Evolutionary conservation across 176 grass and related monocot genomes (phyloP), one percentile per base, ranked within the genome.

Genomic region (Triticum turgidum): DNA sequence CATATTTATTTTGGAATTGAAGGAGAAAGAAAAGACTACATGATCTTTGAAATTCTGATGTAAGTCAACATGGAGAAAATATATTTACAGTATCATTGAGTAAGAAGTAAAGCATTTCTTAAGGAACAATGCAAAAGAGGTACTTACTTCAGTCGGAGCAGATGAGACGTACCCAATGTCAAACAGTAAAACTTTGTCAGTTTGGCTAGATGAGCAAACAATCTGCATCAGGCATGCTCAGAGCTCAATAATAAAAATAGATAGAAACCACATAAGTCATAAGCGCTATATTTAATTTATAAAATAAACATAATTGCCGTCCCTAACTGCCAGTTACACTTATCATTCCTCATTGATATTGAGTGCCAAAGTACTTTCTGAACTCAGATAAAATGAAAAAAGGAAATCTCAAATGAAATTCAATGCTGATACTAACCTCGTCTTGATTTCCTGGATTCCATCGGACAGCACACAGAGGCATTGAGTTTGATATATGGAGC

Each of bases 401-500:
- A 64, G 15, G 52, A 80, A 61, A 74, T 72, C 22, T 0, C 15
- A 7, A 69, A 71, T 66, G 38, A 49, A 78, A 54, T 65, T 82
- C 25, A 68, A 72, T 52, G 67, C 34, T 72, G 17, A 61, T 59
- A 37, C 72, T 15, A 63, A 97, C 96, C 96, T 98, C 96, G 47
- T 98, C 93, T 98, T 98, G 93, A 93, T 98, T 95, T 83, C 56
- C 92, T 66, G 96, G 96, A 84, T 98, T 98, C 96, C 96, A 98
- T 47, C 82, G 82, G 73, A 98, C 83, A 82, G 86, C 83, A 86
- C 90, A 72, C 69, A 98, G 82, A 72, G 86, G 58, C 42, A 77
- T 62, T 15, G 2, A 6, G 65, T 73, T 86, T 34, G 89, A 30
- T 83, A 98, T 85, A 87, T 98, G 93, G 42, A 98, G 84, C 78